A percentile compares a stretch with the other conserved stretches of the same genome.
These are phyloP conservation scores for Combretum micranthum DNA, from an alignment of 345 rosid species.

Conservation along the genomic window DNA sequence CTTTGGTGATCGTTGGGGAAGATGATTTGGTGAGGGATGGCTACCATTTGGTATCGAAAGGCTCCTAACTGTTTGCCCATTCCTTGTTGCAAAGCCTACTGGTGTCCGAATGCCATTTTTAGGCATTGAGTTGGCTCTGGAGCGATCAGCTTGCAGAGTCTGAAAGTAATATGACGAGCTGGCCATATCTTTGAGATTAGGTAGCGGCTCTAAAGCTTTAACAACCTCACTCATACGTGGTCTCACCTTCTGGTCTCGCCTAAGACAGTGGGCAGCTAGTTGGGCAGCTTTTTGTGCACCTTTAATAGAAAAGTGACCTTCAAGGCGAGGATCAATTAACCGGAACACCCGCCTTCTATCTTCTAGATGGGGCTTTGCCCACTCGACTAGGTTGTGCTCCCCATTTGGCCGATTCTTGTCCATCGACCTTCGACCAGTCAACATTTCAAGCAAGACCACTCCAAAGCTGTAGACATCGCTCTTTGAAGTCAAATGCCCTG, in stretches of 20 bases:
- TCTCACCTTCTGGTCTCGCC: slow-evolving; percentile 40
- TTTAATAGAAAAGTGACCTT: slow-evolving; percentile 41
- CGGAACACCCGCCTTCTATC: slow-evolving; percentile 35
- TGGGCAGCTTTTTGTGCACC: slow-evolving; percentile 47
- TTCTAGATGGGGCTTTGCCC: slow-evolving; percentile 41
- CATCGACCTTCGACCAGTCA: slow-evolving; percentile 45
- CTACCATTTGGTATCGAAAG: slow-evolving; percentile 66
- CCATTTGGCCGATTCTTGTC: slow-evolving; percentile 42
- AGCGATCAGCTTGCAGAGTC: slow-evolving; percentile 15
- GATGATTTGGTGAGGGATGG: too few species aligned
- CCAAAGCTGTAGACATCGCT: slow-evolving; percentile 50
- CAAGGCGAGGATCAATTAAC: slow-evolving; percentile 40
- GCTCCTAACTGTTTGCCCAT: slow-evolving; percentile 18
- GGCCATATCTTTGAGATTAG: slow-evolving; percentile 40
- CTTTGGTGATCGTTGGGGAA: too few species aligned
- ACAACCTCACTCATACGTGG: slow-evolving; percentile 50
- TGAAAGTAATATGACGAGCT: slow-evolving; percentile 45
- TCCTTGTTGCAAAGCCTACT: slow-evolving; percentile 13
- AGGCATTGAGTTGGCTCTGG: slow-evolving; percentile 11
- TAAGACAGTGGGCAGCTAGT: slow-evolving; percentile 43
- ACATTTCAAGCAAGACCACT: slow-evolving; percentile 42
- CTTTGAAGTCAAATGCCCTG: slow-evolving; percentile 49
- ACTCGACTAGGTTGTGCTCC: slow-evolving; percentile 44
- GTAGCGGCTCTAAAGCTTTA: slow-evolving; percentile 35
- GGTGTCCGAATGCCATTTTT: slow-evolving; percentile 16